Evolutionary conservation across 2,329 filamentous ascomycete genomes (phyloP), one percentile per base, ranked within the genome.

Genomic region (Arthrobotrys megalospora): DNA sequence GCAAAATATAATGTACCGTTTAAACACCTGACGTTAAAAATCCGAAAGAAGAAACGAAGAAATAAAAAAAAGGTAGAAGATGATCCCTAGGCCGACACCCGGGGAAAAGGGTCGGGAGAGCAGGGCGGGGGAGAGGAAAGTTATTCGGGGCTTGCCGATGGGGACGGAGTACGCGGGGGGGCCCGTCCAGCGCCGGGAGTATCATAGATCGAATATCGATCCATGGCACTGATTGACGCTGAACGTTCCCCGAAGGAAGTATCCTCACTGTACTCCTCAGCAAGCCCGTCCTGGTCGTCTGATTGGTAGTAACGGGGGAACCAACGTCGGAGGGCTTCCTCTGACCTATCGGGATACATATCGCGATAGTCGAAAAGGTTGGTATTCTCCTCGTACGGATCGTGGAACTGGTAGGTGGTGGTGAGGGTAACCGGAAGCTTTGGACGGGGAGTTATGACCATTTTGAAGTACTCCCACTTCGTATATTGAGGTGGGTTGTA

Each of bases 401-500:
- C 32, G 62, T 71, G 48, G 41, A 71, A 71, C 16, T 67, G 73
- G 43, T 71, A 77, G 4, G 73, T 71, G 0, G 50, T 50, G 2
- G 73, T 58, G 21, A 47, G 50, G 6, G 60, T 48, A 10, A 10
- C 28, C 21, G 73, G 66, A 19, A 63, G n/a, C 10, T 21, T 21
- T 16, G 73, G 73, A 36, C 66, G 66, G 21, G 48, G 66, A 38
- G 66, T 67, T 16, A 71, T 36, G 52, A 77, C 52, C 73, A 77
- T 77, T 53, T 52, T 66, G 24, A 62, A 7, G 60, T 68, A 71
- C 38, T 77, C 73, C 53, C 32, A 48, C 24, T n/a, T 38, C 16
- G 60, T 60, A 43, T 71, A 77, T 14, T 62, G 41, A 11, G 73
- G 58, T 12, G 60, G 53, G 14, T 70, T 71, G 24, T 71, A 68